These are phyloP conservation scores for Phytophthora vignae DNA, from an alignment of 352 stramenopile species.

Conservation along the genomic window DNA sequence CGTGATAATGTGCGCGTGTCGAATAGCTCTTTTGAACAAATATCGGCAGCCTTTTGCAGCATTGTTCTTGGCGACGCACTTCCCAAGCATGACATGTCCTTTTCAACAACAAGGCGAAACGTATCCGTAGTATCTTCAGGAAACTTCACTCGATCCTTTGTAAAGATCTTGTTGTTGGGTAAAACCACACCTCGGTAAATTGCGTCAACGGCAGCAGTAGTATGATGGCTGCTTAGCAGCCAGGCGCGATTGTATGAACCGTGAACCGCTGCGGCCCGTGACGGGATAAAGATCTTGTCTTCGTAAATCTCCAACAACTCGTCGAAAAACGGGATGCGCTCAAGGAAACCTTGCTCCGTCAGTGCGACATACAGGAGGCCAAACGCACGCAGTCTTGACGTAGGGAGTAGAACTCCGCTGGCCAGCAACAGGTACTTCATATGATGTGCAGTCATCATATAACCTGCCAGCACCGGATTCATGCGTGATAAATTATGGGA, in stretches of 20 bases:
- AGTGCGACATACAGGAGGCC: slow-evolving; percentile 42
- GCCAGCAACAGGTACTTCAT: slow-evolving; percentile 33
- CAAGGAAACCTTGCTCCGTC: slow-evolving; percentile 21
- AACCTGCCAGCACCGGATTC: slow-evolving; percentile 43
- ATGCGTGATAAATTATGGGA: slow-evolving; percentile 21
- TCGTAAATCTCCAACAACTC: slow-evolving; percentile 36
- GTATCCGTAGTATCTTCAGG: neutral
- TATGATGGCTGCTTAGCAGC: slow-evolving; percentile 34
- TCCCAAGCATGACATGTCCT: slow-evolving; percentile 28
- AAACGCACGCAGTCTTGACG: slow-evolving; percentile 40
- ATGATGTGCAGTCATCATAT: slow-evolving; percentile 34
- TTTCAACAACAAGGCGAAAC: slow-evolving; percentile 7
- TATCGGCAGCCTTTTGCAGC: slow-evolving; percentile 18
- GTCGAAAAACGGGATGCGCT: slow-evolving; percentile 41
- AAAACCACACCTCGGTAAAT: slow-evolving; percentile 35
- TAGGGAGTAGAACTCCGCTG: slow-evolving; percentile 30
- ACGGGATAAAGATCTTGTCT: slow-evolving; percentile 39
- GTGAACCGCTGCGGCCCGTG: slow-evolving; percentile 25
- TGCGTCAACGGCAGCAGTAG: slow-evolving; percentile 24
- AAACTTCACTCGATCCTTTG: neutral
- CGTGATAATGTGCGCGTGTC: slow-evolving; percentile 38
- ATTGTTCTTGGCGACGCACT: slow-evolving; percentile 11
- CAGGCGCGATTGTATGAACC: slow-evolving; percentile 36
- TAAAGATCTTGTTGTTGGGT: slow-evolving; percentile 22
- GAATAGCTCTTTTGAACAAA: slow-evolving; percentile 29